Evolutionary conservation across 176 grass and related monocot genomes (phyloP).

Genomic region (Saccharum officinarum): DNA sequence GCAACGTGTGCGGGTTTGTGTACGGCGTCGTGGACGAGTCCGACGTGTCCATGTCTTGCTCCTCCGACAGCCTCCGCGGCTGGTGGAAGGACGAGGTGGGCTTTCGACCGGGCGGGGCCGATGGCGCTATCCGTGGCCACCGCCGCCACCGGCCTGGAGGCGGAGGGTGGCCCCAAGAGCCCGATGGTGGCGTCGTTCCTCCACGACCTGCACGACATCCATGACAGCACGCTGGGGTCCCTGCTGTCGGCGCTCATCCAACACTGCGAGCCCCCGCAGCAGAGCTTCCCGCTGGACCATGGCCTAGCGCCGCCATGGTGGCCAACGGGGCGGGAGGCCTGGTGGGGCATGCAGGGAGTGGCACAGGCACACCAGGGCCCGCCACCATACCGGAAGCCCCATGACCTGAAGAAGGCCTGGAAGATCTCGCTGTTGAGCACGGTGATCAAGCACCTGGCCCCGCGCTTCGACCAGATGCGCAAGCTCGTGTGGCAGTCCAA

Average conservation of each 20-base stretch:
- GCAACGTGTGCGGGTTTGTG: conserved; percentile 50
- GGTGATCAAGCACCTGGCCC: conserved; percentile 47
- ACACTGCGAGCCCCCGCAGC: conserved; percentile 34
- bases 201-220: conserved; percentile 41
- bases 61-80: conserved; percentile 55
- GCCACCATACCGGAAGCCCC: conserved; percentile 52
- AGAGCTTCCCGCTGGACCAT: conserved; percentile 48
- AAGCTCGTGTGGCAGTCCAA: conserved; percentile 53
- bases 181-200: neutral
- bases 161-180: neutral
- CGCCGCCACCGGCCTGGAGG: neutral
- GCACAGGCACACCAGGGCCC: conserved; percentile 22
- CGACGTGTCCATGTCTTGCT: conserved; percentile 40
- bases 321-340: conserved; percentile 22
- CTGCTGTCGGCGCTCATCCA: conserved; percentile 36
- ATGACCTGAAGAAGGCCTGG: conserved; percentile 61
- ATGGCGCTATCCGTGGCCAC: neutral
- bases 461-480: conserved; percentile 44
- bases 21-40: conserved; percentile 45
- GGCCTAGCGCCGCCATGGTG: conserved; percentile 53
- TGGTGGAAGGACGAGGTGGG: conserved; percentile 57
- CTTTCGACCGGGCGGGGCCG: conserved; percentile 39
- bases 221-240: conserved; percentile 52
- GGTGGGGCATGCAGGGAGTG: conserved; percentile 39
- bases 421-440: conserved; percentile 49